Evolutionary conservation across 768 basidiomycete genomes (phyloP).

Genomic region (Boletus vermiculosoides): DNA sequence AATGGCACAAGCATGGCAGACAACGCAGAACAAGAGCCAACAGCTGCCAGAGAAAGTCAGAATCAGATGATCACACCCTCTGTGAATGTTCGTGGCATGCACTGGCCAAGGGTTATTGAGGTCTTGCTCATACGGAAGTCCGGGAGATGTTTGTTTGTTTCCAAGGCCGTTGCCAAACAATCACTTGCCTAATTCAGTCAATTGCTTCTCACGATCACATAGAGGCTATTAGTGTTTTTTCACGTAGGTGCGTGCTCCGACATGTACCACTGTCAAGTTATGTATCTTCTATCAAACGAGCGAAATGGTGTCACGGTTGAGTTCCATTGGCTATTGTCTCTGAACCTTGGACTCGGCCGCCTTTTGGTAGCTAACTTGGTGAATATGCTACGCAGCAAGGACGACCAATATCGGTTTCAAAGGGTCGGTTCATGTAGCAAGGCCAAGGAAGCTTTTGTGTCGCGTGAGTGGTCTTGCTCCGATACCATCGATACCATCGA

Average conservation of each 20-base stretch:
- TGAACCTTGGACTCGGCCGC: not conserved
- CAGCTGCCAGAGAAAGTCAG: not conserved
- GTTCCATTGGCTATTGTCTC: not conserved
- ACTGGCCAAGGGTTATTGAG: not conserved
- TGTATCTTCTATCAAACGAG: not conserved
- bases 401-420: not conserved
- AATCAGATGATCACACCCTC: not conserved
- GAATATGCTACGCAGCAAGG: not conserved
- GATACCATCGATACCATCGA: not conserved
- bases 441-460: not conserved
- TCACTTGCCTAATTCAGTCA: slow-evolving; percentile 1
- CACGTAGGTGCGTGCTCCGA: not conserved
- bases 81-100: slow-evolving; percentile 7
- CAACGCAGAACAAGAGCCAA: not conserved
- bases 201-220: not conserved
- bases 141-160: slow-evolving; percentile 30
- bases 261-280: not conserved
- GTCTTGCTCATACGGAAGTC: slow-evolving; percentile 13
- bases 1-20: slow-evolving; percentile 28
- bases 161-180: slow-evolving; percentile 31
- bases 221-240: no score
- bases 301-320: not conserved
- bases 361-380: not conserved
- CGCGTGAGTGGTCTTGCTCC: not conserved
- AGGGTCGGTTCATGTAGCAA: not conserved